Evolutionary conservation across 345 rosid genomes (phyloP), one percentile per base, ranked within the genome.

Genomic region (Iberis pinnata): DNA sequence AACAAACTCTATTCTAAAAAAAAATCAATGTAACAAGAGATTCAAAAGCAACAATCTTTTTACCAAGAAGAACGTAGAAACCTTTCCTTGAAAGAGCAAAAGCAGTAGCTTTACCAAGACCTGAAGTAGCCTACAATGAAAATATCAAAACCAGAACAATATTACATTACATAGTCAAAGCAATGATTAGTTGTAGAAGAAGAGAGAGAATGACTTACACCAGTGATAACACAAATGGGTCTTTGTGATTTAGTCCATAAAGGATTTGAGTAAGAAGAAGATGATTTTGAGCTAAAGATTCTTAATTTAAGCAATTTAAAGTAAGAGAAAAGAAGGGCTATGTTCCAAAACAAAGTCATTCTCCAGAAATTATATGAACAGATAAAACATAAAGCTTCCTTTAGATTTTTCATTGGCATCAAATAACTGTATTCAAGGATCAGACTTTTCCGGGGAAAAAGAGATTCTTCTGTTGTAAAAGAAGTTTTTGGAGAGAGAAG

Each of bases 51-150:
- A 39, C 13, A 50, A 8, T 39, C 16, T 37, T 8, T 18, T 20
- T 78, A 90, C 98, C 96, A 22, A 90, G 85, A 71, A 82, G 73
- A 55, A 87, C 73, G 22, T 53, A 75, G 70, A 82, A 87, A 14
- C 96, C 96, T 55, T 87, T 72, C 58, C 43, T 77, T 35, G 96
- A 78, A 64, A 87, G 84, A 59, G 77, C 82, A 68, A 48, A 60
- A 8, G 96, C 95, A 12, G 89, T 76, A 2, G 89, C 89, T 9
- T 76, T 80, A 16, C 98, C 98, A 24, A 87, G 43, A 18, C 98
- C 98, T 14, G 96, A 90, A 38, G 92, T 79, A 63, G 92, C 89
- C 98, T 87, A 59, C 48, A 64, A 39, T 17, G 58, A 22, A 22
- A 22, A 2, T 22, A 2, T 22, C 25, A 22, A 22, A 2, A n/a